Percentiles rank a stretch among this genome's conserved stretches.
Conservation (phyloP, 208 protist genomes). For the Acanthamoeba lenticulata region DNA sequence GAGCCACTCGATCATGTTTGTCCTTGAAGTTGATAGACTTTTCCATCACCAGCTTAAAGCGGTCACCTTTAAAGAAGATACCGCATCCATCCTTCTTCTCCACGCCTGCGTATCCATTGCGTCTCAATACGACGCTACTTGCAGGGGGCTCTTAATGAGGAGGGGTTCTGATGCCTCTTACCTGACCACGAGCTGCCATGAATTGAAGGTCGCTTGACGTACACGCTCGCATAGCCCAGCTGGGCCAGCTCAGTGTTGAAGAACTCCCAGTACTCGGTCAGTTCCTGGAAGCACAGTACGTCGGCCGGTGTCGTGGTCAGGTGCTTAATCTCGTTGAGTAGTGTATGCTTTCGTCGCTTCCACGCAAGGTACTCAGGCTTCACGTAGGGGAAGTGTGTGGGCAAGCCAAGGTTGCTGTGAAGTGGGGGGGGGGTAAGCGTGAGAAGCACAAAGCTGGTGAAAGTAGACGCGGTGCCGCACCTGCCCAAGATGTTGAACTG, state of each 20-base stretch:
- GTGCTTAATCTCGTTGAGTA: background rate
- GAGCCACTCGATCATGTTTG: background rate
- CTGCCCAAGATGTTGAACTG: background rate
- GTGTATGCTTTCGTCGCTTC: background rate
- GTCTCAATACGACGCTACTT: too few relatives aligned
- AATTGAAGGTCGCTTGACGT: background rate
- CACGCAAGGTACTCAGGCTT: background rate
- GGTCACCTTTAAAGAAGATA: background rate
- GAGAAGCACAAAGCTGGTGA: too few relatives aligned
- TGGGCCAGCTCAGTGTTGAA: background rate
- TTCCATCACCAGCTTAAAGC: background rate
- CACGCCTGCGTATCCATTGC: background rate
- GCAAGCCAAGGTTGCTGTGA: background rate
- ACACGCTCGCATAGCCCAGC: conserved; percentile 10
- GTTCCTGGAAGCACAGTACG: conserved; percentile 13
- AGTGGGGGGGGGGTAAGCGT: too few relatives aligned
- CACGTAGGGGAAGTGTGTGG: background rate
- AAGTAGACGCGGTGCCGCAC: too few relatives aligned
- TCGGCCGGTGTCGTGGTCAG: background rate
- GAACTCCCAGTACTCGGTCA: background rate
- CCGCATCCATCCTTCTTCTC: conserved; percentile 7
- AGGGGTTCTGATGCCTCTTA: background rate
- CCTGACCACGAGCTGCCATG: background rate
- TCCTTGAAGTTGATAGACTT: conserved; percentile 40
- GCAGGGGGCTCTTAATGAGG: background rate